A percentile compares a stretch with the other conserved stretches of the same genome.
Conservation (phyloP, 192 early-diverging fungal species). For the Obelidium mucronatum region DNA sequence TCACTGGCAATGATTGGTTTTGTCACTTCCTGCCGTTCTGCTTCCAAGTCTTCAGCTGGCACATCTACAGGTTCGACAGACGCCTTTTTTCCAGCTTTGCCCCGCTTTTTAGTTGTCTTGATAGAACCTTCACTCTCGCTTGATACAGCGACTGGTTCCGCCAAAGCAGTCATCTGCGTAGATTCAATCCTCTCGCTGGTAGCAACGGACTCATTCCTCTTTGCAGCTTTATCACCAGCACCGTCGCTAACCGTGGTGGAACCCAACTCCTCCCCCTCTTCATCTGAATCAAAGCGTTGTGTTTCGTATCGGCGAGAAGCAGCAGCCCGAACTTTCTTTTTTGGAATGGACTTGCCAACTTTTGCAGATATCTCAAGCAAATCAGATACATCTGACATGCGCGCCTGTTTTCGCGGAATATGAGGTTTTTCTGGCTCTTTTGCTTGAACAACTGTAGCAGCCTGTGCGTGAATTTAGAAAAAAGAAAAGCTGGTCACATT, state of each 20-base stretch:
- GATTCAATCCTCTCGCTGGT: no score
- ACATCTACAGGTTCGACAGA: not conserved
- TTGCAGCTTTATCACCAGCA: not conserved
- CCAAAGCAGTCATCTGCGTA: no score
- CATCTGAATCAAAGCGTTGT: slow-evolving; percentile 8
- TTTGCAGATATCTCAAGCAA: slow-evolving; percentile 25
- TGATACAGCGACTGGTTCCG: no score
- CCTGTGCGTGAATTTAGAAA: not conserved
- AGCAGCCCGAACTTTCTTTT: not conserved
- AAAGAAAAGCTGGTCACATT: not conserved
- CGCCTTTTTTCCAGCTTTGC: not conserved
- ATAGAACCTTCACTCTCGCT: no score
- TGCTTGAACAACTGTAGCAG: slow-evolving; percentile 6
- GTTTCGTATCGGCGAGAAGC: no score
- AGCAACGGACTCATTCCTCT: not conserved
- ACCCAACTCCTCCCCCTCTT: not conserved
- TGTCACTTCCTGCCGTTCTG: no score
- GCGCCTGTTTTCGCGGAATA: slow-evolving; percentile 5
- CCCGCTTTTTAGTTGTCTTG: no score
- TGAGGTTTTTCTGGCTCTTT: not conserved
- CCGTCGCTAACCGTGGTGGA: no score
- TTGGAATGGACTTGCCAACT: slow-evolving; percentile 8
- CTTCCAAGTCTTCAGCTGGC: no score
- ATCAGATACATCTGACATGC: slow-evolving; percentile 27
- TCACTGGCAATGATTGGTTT: not conserved